Conservation (phyloP, 306 rosid genomes). For the Ammopiptanthus mongolicus region DNA sequence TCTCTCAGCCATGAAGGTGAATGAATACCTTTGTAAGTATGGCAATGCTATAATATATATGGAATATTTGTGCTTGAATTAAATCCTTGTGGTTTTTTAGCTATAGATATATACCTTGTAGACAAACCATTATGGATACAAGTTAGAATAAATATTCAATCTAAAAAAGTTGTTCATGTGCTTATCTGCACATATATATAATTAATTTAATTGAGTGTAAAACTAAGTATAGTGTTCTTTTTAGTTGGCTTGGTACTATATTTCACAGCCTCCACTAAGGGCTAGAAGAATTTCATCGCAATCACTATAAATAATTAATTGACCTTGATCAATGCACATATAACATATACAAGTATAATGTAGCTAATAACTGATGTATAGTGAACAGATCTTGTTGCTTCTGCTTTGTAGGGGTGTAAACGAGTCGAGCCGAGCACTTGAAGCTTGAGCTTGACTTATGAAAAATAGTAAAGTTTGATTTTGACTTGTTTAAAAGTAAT, state of each 20-base stretch:
- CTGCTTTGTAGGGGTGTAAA: too few relatives aligned
- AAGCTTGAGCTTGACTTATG: too few relatives aligned
- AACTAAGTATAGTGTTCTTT: background rate
- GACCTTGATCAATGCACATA: background rate
- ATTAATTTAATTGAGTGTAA: background rate
- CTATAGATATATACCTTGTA: constrained; percentile 3
- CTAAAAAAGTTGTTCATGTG: constrained; percentile 3
- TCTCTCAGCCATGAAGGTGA: background rate
- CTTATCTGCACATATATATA: background rate
- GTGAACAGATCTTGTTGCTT: background rate
- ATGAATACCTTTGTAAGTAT: constrained; percentile 14
- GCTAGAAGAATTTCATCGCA: background rate
- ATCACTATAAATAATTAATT: background rate
- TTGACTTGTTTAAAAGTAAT: too few relatives aligned
- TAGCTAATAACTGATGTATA: background rate
- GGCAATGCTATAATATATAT: constrained; percentile 35
- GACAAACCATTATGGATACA: background rate
- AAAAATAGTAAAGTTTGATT: too few relatives aligned
- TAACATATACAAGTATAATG: background rate
- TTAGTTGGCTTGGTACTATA: background rate
- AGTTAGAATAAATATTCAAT: constrained; percentile 10
- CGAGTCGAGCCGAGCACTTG: too few relatives aligned
- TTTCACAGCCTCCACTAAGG: background rate
- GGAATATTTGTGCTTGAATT: constrained; percentile 26
- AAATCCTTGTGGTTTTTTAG: background rate